These are phyloP conservation scores for Huntiella decipiens DNA, from an alignment of 2,329 filamentous ascomycete genomes.

Conservation along the genomic window DNA sequence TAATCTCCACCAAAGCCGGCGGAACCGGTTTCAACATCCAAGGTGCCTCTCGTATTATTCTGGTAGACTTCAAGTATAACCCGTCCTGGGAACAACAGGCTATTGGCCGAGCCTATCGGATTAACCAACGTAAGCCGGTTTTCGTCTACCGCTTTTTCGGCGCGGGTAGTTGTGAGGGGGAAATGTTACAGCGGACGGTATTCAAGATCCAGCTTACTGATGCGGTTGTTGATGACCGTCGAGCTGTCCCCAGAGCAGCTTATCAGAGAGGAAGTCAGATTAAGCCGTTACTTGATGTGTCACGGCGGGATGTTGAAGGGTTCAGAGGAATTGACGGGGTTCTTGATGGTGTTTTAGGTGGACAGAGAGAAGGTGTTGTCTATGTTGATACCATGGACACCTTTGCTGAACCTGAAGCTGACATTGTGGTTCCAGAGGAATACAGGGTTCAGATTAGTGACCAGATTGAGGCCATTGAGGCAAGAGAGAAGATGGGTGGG, in stretches of 20 bases:
- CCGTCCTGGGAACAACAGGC: constrained; percentile 72
- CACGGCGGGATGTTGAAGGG: too few relatives aligned
- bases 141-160: constrained; percentile 68
- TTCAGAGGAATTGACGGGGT: too few relatives aligned
- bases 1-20: constrained; percentile 71
- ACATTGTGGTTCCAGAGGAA: constrained; percentile 5
- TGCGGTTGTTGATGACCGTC: constrained; percentile 69
- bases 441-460: background rate
- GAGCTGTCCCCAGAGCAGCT: constrained; percentile 46
- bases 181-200: constrained; percentile 51
- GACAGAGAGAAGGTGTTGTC: background rate
- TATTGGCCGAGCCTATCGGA: constrained; percentile 66
- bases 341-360: too few relatives aligned
- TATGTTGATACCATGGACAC: constrained; percentile 9
- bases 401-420: constrained; percentile 7
- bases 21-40: constrained; percentile 70
- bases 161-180: constrained; percentile 63
- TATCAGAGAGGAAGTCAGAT: constrained; percentile 20
- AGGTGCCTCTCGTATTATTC: constrained; percentile 67
- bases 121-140: constrained; percentile 64
- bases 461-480: constrained; percentile 1
- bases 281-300: background rate
- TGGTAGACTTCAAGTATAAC: constrained; percentile 71
- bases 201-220: constrained; percentile 70
- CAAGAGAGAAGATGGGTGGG: constrained; percentile 1